phyloP scores from a whole-genome alignment of 345 rosid species.

The Triadica sebifera region DNA sequence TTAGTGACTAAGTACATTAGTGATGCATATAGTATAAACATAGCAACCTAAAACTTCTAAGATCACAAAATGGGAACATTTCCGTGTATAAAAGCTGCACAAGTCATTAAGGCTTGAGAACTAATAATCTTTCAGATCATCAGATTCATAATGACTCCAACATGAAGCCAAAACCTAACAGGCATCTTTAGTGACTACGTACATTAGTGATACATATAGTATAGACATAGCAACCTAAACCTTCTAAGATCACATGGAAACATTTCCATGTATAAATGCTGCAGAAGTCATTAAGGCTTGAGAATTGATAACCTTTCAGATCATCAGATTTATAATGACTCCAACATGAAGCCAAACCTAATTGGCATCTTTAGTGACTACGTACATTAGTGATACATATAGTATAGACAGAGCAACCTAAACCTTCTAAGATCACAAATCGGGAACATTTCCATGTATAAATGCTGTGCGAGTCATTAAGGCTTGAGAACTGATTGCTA shows the following conservation, averaged over 20 bases:
- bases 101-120: not conserved
- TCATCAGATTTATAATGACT: not conserved
- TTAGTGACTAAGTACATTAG: not conserved
- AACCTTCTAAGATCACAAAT: not conserved
- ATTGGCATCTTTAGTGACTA: not conserved
- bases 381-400: not conserved
- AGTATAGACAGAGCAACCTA: not conserved
- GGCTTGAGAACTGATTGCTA: not conserved
- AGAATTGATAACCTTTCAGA: too few species aligned
- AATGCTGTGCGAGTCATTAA: not conserved
- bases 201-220: not conserved
- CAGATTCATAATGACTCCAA: not conserved
- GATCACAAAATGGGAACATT: not conserved
- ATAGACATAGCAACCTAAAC: too few species aligned
- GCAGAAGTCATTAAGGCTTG: not conserved
- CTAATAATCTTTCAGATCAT: too few species aligned
- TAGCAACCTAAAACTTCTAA: not conserved
- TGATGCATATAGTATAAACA: not conserved
- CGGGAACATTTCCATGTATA: not conserved
- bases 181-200: not conserved
- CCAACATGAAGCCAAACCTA: not conserved
- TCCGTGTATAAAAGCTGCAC: not conserved
- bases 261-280: not conserved
- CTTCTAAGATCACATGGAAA: not conserved
- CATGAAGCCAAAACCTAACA: not conserved